Base-by-base conservation (phyloP, 257 asterid genomes). In the Coffea eugenioides region DNA sequence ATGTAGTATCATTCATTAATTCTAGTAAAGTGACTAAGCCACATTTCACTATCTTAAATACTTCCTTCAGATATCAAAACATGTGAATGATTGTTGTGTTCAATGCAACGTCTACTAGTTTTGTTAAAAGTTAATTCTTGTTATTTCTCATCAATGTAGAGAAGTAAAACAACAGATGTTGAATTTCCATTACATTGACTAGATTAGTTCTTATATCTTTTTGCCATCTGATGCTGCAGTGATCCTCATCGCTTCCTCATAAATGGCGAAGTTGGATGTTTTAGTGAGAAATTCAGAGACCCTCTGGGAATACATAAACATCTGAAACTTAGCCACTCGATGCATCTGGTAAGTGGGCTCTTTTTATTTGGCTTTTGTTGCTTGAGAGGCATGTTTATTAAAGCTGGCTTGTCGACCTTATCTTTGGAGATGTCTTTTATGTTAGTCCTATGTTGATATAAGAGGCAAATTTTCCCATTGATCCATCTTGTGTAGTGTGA, bases 141-240 rank as follows among this genome's bases (percentile, higher is more conserved):
- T 54, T 54, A 54, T 54, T 14, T 54, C 8, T 54, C 61, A 54
- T 54, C 61, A 20, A 14, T 54, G 61, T 54, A 54, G 23, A 54
- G 16, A 14, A 14, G 4, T 16, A 54, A 51, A 51, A 51, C 16
- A 15, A 56, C 8, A 56, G n/a, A 18, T 15, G 62, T 56, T 56
- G 62, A 21, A 61, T 61, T 1, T 2, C 5, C 67, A 21, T 61
- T n/a, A 9, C 0, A 64, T 23, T 64, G 36, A 11, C 9, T 56
- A 25, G 18, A 25, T 27, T 25, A 39, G 69, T 64, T 27, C 8
- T 27, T 8, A 25, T 25, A 8, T 64, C 39, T n/a, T 64, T 25
- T n/a, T 27, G 69, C 39, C 27, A 64, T 64, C 69, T 72, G 16
- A 46, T 25, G 79, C 45, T 85, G 80, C 89, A 93, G 97, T 8